These are phyloP conservation scores for Chrysochromulina tobinii DNA, from an alignment of 78 protist genomes.

Conservation along the genomic window DNA sequence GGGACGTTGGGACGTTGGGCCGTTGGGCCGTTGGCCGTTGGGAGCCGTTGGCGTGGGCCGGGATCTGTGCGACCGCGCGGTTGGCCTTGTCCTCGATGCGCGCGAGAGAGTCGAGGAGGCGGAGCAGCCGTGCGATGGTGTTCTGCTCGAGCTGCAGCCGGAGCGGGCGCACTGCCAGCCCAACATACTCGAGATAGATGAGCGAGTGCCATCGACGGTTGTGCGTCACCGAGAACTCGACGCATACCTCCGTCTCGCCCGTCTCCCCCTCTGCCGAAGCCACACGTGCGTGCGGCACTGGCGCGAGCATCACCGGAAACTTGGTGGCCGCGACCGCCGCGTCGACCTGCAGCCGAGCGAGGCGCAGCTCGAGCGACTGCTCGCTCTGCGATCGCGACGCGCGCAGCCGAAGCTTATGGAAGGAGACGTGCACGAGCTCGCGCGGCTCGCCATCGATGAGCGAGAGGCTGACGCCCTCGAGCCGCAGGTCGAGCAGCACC, in stretches of 20 bases:
- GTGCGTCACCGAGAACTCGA: background rate
- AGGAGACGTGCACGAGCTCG: background rate
- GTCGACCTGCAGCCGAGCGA: slow-evolving; percentile 4
- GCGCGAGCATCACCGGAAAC: background rate
- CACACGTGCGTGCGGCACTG: background rate
- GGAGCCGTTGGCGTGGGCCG: no score
- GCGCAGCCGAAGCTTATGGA: background rate
- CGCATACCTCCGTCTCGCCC: background rate
- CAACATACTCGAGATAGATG: background rate
- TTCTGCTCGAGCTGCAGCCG: slow-evolving; percentile 1
- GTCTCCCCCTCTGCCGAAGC: background rate
- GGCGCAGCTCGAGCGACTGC: background rate
- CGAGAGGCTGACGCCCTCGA: background rate
- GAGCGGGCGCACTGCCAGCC: background rate
- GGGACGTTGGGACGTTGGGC: no score
- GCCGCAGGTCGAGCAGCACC: background rate
- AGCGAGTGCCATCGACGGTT: background rate
- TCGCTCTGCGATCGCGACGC: background rate
- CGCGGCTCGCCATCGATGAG: background rate
- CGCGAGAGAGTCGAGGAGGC: background rate
- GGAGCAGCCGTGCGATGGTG: background rate
- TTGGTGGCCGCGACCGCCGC: background rate
- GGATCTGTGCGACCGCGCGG: background rate
- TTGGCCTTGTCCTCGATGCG: background rate
- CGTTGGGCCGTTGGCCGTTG: no score